Percentiles rank a stretch among this genome's conserved stretches.
phyloP scores from a whole-genome alignment of 164 flowering plant species.

The Kalanchoe fedtschenkoi region DNA sequence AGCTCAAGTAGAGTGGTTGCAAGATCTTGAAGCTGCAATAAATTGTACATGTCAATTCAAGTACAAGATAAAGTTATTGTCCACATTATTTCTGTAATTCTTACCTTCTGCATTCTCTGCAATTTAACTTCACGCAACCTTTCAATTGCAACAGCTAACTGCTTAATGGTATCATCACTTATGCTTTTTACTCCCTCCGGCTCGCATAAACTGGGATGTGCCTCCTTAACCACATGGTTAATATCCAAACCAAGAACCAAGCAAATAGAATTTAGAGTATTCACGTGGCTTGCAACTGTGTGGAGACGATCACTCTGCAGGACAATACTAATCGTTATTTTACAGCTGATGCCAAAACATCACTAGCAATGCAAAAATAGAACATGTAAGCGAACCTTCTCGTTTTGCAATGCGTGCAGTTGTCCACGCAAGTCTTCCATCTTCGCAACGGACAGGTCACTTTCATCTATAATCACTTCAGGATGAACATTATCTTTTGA shows the following conservation, averaged over 20 bases:
- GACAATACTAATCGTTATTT: neutral
- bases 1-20: neutral
- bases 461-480: slow-evolving; percentile 44
- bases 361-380: neutral
- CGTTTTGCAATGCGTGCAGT: slow-evolving; percentile 63
- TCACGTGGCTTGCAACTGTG: neutral
- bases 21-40: slow-evolving; percentile 5
- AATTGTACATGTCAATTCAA: neutral
- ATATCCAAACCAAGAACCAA: slow-evolving; percentile 8
- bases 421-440: slow-evolving; percentile 77
- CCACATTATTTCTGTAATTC: neutral
- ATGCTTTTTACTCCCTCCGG: slow-evolving; percentile 2
- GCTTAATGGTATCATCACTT: slow-evolving; percentile 4
- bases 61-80: neutral
- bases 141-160: neutral
- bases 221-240: neutral
- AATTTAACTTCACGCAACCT: slow-evolving; percentile 6
- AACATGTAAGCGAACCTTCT: slow-evolving; percentile 43
- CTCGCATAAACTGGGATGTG: slow-evolving; percentile 6
- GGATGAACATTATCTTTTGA: slow-evolving; percentile 16
- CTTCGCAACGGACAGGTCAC: slow-evolving; percentile 66
- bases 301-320: slow-evolving; percentile 7
- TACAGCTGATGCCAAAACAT: neutral
- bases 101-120: slow-evolving; percentile 10
- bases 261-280: slow-evolving; percentile 1